Base-by-base conservation (phyloP, 1,284 basidiomycete genomes). In the Albatrellus sp. region DNA sequence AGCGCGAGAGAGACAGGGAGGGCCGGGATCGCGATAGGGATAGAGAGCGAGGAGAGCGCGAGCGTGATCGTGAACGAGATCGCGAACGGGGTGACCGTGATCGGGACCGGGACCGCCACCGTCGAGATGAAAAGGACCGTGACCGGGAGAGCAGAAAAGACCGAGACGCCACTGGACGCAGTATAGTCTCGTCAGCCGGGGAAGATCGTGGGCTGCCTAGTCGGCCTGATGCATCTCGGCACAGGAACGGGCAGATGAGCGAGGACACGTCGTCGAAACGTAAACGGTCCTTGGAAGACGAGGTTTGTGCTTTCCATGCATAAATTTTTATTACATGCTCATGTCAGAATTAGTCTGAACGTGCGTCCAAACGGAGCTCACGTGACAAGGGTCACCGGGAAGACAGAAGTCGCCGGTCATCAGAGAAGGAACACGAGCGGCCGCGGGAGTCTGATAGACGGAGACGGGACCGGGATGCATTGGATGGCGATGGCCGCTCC, bases 371-470 rank as follows among this genome's bases (percentile, higher is more conserved):
- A 57, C 77, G 83, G 29, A 72, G 73, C 45, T 80, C 82, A 48
- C 77, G 84, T 40, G 83, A 82, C 56, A 83, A 86, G 6, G 63
- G 72, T 24, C 79, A 85, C 54, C 73, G 82, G 46, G 83, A 86
- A 47, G 83, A 86, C 30, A 69, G 82, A 33, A 63, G 61, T 50
- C 73, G 80, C 29, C 72, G 82, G 37, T 64, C 64, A n/a, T 65
- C 69, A n/a, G 82, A 85, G 32, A 52, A 50, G 39, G 60, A 68
- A 13, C 72, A 78, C 47, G 81, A 84, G 17, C 68, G 80, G 46
- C 63, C 58, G 17, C 71, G 79, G 37, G 82, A 85, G 13, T 72
- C 77, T 2, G 82, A 87, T 43, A 66, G 81, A 50, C 72, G 82
- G 39, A 73, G 80, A 48, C 63, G 62, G 46, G 83, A 86, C 43